phyloP scores from a whole-genome alignment of 768 basidiomycete species.

The Boletus subparvulus region DNA sequence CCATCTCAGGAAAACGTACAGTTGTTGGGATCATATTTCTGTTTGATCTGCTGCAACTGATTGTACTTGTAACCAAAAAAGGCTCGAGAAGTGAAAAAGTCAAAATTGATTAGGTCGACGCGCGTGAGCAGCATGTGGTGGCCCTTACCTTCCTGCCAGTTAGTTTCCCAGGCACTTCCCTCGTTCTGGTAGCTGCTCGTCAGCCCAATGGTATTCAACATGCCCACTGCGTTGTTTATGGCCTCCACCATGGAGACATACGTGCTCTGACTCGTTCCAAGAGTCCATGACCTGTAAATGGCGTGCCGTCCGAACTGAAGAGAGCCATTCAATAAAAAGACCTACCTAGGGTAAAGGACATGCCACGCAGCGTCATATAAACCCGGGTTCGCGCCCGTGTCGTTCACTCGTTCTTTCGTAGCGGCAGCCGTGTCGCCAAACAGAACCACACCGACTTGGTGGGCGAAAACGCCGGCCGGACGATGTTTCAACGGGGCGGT shows the following conservation, averaged over 20 bases:
- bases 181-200: conserved; percentile 22
- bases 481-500: not conserved
- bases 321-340: not conserved
- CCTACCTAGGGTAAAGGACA: conserved; percentile 8
- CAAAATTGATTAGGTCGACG: not conserved
- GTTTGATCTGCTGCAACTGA: conserved; percentile 8
- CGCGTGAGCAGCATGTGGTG: too few relatives aligned
- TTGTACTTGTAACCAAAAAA: conserved; percentile 22
- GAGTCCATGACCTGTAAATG: conserved; percentile 13
- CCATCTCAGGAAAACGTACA: too few relatives aligned
- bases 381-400: conserved; percentile 20
- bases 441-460: not conserved
- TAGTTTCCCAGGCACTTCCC: conserved; percentile 9
- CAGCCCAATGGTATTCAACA: conserved; percentile 10
- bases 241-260: not conserved
- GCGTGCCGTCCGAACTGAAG: not conserved
- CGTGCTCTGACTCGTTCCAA: conserved; percentile 1
- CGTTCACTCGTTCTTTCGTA: conserved; percentile 6
- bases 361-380: conserved; percentile 19
- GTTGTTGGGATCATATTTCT: conserved; percentile 13
- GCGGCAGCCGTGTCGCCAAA: not conserved
- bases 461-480: not conserved
- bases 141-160: conserved; percentile 15
- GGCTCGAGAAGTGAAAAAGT: not conserved
- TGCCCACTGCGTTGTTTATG: conserved; percentile 5